Conservation (phyloP, 2,329 filamentous ascomycete genomes). For the Spiromastix sp. region DNA sequence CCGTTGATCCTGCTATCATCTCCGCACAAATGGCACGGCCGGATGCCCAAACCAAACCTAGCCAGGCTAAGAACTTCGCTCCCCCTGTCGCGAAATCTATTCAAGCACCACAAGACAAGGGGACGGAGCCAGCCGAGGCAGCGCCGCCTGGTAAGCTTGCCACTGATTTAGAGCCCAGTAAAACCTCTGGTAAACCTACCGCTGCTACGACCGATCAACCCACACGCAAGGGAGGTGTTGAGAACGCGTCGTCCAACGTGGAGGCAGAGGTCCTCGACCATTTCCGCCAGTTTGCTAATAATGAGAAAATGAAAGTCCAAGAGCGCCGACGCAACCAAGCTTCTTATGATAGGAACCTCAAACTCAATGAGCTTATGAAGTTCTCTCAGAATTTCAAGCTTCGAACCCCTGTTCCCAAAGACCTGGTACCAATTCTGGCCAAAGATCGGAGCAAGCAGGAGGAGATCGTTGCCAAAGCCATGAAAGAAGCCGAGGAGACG, state of each 20-base stretch:
- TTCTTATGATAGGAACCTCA: constrained; percentile 73
- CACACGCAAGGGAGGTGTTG: constrained; percentile 30
- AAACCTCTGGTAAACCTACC: constrained; percentile 14
- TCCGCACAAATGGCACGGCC: constrained; percentile 62
- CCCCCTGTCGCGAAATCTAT: constrained; percentile 6
- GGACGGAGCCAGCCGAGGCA: constrained; percentile 12
- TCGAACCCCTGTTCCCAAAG: constrained; percentile 79
- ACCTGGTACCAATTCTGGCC: constrained; percentile 87
- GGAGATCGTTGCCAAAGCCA: constrained; percentile 81
- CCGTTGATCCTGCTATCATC: constrained; percentile 82
- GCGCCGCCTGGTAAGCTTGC: constrained; percentile 15
- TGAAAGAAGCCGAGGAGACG: constrained; percentile 58
- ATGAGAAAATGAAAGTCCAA: constrained; percentile 50
- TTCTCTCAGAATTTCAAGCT: constrained; percentile 93
- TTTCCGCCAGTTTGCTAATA: constrained; percentile 54
- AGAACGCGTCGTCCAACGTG: constrained; percentile 50
- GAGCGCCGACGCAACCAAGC: constrained; percentile 47
- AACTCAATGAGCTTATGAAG: constrained; percentile 87
- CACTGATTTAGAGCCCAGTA: constrained; percentile 19
- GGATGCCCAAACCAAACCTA: constrained; percentile 22
- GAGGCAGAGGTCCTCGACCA: constrained; percentile 51
- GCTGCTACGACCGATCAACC: constrained; percentile 29
- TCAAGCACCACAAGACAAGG: constrained; percentile 15
- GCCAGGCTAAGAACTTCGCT: constrained; percentile 18
- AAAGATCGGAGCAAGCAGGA: constrained; percentile 94